These are phyloP conservation scores for Trichoderma sp. DNA, from an alignment of 2,329 filamentous ascomycete species.

Conservation along the genomic window DNA sequence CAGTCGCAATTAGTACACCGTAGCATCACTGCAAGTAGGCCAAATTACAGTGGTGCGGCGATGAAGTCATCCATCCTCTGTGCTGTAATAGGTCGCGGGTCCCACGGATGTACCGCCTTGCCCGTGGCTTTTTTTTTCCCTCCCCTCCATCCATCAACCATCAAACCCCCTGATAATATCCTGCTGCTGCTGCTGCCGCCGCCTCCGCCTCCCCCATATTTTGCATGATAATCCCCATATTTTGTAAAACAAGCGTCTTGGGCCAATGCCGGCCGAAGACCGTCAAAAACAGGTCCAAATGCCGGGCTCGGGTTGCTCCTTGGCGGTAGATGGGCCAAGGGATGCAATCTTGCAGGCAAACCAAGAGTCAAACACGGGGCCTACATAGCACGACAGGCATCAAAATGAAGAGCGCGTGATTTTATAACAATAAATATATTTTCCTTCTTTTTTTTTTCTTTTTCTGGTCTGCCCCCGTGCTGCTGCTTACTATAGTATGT, in stretches of 20 bases:
- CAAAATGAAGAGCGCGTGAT: background rate
- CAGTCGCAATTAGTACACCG: background rate
- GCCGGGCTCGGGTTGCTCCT: background rate
- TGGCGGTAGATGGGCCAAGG: background rate
- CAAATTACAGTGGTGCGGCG: constrained; percentile 26
- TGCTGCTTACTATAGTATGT: background rate
- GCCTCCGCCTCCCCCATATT: constrained; percentile 14
- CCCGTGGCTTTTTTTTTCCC: constrained; percentile 3
- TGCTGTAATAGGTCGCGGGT: constrained; percentile 1
- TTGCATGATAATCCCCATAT: constrained; percentile 22
- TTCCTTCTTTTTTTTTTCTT: background rate
- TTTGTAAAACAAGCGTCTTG: constrained; percentile 8
- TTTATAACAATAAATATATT: background rate
- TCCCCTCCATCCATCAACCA: constrained; percentile 12
- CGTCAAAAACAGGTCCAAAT: background rate
- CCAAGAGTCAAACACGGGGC: background rate
- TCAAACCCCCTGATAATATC: constrained; percentile 1
- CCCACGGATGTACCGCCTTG: constrained; percentile 14
- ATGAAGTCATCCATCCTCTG: constrained; percentile 16
- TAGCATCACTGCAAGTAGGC: background rate
- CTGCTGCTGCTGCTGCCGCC: background rate
- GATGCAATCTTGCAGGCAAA: background rate
- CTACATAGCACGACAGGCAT: background rate
- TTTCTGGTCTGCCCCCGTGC: background rate
- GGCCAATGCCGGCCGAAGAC: constrained; percentile 10